Base-by-base conservation (phyloP, 140 eudicot species). In the Anethum foeniculum region DNA sequence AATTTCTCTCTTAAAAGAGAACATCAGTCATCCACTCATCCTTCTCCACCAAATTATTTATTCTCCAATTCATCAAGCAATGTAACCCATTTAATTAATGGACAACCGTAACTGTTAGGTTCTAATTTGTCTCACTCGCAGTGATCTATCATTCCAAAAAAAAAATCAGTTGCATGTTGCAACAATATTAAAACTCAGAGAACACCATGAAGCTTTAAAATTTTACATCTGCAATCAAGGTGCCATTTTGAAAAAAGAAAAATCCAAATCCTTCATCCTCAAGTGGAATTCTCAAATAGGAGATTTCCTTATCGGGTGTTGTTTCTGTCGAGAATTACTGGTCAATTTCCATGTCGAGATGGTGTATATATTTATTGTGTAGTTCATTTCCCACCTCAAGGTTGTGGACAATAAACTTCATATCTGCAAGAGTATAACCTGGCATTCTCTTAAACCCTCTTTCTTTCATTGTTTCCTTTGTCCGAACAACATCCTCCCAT, bases 401-500 rank as follows among this genome's bases (percentile, higher is more conserved):
- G 75, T 80, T 83, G 80, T 86, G 90, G 80, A 92, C 97, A 72
- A 88, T 78, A 80, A 86, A 90, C 32, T 85, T 89, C 89, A 94
- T 81, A 83, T 92, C 97, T 72, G 83, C 46, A 77, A 94, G 97
- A 79, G 86, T 83, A 81, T 84, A 90, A 44, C 92, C 90, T 5
- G 92, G 93, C 19, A 83, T 78, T 56, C 43, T 86, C 34, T 46
- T 80, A 54, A 85, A 67, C 46, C 91, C 89, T 75, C 87, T 88
- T 78, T 89, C 87, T 82, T 86, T 89, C 92, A 92, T 90, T 79
- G 82, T 54, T 75, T 67, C 86, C 89, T 92, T 92, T 80, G 88
- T 83, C 81, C 62, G 82, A 23, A 89, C 85, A 84, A 88, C 97
- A 36, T 94, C 92, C 79, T 89, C 97, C 99, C 97, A 90, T 48